Base-by-base conservation (phyloP, 192 early-diverging fungal genomes). In the Endogone sp. region DNA sequence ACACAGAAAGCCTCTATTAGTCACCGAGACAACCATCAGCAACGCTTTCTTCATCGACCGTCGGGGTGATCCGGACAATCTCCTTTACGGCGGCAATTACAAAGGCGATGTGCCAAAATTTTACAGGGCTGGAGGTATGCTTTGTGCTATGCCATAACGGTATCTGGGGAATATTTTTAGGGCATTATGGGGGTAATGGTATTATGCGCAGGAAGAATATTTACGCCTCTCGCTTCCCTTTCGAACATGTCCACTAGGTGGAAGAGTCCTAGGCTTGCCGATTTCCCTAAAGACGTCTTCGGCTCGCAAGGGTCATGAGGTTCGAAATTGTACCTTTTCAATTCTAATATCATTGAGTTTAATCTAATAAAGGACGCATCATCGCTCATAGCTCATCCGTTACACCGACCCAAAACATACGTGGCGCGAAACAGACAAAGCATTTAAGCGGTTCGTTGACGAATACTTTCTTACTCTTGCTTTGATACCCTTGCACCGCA, bases 61-160 rank as follows among this genome's bases (percentile, higher is more conserved):
- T 16, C 60, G 62, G 44, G 81, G 81, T 23, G 81, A 82, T 26
- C 23, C 23, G 2, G 63, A 75, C 29, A 60, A 60, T 11, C 37
- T 75, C 6, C 63, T 66, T 2, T 82, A 79, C 66, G 81, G 77
- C 3, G 69, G 67, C 4, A 26, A 67, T 22, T 61, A 75, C 29
- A 60, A 23, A 24, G 63, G 29, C 26, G 44, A 60, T 3, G 62
- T 75, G 16, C 81, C 77, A 2, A n/a, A n/a, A n/a, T 56, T 28
- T 23, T 82, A 75, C 29, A 28, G 55, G 23, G 58, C 62, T 60
- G 77, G 81, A 67, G 69, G 79, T 75, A 74, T 55, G 49, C 56
- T 22, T 24, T 68, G 3, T 20, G 44, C 61, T 22, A 37, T 62
- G 6, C 32, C 37, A 61, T 9, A 6, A 60, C 30, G 23, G 6